Percentiles rank a stretch among this genome's conserved stretches.
Conservation (phyloP, 352 stramenopile genomes). For the Pythium sukuiense region DNA sequence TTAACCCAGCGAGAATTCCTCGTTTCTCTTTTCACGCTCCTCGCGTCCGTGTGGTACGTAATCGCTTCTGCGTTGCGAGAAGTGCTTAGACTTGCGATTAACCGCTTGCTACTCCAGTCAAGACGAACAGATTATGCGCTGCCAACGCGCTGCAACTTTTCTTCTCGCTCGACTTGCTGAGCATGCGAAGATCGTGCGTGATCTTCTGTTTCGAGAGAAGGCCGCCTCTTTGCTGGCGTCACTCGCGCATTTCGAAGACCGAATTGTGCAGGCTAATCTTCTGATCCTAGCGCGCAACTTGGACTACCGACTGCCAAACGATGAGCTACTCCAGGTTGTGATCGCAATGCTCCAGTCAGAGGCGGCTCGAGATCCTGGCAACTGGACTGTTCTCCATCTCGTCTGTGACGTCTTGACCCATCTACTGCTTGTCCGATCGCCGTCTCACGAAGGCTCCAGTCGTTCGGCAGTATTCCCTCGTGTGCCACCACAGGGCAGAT, state of each 20-base stretch:
- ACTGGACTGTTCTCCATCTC: neutral
- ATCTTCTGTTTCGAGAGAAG: slow-evolving; percentile 6
- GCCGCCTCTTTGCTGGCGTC: neutral
- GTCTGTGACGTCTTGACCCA: neutral
- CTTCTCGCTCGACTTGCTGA: slow-evolving; percentile 7
- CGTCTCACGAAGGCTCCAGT: neutral
- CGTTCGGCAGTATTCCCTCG: too few species aligned
- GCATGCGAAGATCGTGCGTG: neutral
- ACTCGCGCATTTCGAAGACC: neutral
- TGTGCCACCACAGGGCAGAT: neutral
- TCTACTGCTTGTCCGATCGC: neutral
- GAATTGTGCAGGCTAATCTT: neutral
- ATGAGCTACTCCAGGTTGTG: neutral
- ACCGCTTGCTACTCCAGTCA: neutral
- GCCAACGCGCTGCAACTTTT: neutral
- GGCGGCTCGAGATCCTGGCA: neutral
- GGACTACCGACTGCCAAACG: neutral
- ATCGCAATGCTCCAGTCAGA: neutral
- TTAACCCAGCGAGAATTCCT: slow-evolving; percentile 10
- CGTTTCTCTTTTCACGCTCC: neutral
- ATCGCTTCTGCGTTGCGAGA: too few species aligned
- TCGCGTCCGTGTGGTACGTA: neutral
- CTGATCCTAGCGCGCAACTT: neutral
- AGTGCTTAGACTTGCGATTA: too few species aligned
- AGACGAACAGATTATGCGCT: neutral